Base-by-base conservation (phyloP, 106 monocot species). In the Apostasia shenzhenica region DNA sequence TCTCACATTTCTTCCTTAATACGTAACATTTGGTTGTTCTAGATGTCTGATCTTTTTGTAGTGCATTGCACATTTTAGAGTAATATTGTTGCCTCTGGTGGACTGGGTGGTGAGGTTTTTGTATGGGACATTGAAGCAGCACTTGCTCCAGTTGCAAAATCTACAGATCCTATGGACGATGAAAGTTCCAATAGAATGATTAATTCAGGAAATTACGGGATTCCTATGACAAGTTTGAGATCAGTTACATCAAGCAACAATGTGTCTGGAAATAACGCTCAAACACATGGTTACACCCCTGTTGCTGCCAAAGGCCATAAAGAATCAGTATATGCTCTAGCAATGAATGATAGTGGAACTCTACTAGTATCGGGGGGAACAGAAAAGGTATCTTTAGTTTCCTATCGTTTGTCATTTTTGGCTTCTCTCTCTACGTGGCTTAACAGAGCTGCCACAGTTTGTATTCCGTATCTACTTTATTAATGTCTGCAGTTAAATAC, bases 41-140 rank as follows among this genome's bases (percentile, higher is more conserved):
- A 70, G 39, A 76, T 71, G 6, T 67, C 73, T 83, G 58, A 83
- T 80, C 40, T 52, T 72, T 75, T 57, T 75, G 45, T 88, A 84
- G 70, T 67, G 6, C 58, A 40, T 13, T 87, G 54, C 38, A 26
- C 26, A 76, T 79, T 81, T 76, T 83, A 99, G 97, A 87, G 81
- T 77, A 92, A 99, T 81, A 83, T 93, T 75, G 83, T 99, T 75
- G 89, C 97, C 54, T 99, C 97, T 46, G 97, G 90, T 47, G 97
- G 89, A 8, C 89, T 99, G 71, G 92, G 92, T 73, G 97, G 97
- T 54, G 97, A 99, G 70, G 97, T 99, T 53, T 93, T 93, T 73
- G 83, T 99, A 71, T 99, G 97, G 97, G 97, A 99, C 72, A 78
- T 99, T 78, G 97, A 99, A 73, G 86, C 92, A 26, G 81, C 97